A percentile compares a stretch with the other conserved stretches of the same genome.
Evolutionary conservation across 2,329 filamentous ascomycete species (phyloP).

Genomic region (Aspergillus eucalypticola): DNA sequence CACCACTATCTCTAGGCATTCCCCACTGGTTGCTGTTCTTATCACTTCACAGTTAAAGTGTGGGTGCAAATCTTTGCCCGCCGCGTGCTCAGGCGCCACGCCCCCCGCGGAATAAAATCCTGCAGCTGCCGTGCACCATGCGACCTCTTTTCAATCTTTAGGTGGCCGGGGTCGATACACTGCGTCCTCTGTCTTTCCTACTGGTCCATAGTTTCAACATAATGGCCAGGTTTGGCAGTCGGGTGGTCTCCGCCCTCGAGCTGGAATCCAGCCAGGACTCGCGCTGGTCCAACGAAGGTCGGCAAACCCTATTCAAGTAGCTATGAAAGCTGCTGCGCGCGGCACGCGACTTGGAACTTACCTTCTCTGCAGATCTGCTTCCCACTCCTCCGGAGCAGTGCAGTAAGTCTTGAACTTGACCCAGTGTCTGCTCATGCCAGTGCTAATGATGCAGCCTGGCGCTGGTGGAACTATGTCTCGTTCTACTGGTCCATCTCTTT

Average conservation of each 20-base stretch:
- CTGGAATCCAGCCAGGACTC: constrained; percentile 9
- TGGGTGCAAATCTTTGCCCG: not conserved
- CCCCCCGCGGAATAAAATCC: constrained; percentile 5
- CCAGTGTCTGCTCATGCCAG: not conserved
- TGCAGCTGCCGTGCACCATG: not conserved
- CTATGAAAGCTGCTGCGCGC: not conserved
- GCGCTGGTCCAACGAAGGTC: constrained; percentile 10
- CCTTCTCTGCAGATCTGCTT: constrained; percentile 7
- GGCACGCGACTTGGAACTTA: not conserved
- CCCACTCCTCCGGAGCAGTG: constrained; percentile 9
- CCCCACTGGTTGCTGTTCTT: not conserved
- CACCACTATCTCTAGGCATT: not conserved
- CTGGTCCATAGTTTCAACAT: not conserved
- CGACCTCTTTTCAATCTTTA: not conserved
- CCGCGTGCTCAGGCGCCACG: not conserved
- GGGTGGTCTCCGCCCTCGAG: constrained; percentile 1
- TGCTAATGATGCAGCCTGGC: constrained; percentile 10
- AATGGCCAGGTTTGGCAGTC: constrained; percentile 2
- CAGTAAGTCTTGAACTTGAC: not conserved
- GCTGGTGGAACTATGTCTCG: constrained; percentile 10
- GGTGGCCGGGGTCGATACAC: not conserved
- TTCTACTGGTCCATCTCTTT: constrained; percentile 11
- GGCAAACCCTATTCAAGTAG: not conserved
- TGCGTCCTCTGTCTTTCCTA: not conserved
- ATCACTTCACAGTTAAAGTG: not conserved